Base-by-base conservation (phyloP, 2,329 filamentous ascomycete species). In the Zymoseptoria crescenta region DNA sequence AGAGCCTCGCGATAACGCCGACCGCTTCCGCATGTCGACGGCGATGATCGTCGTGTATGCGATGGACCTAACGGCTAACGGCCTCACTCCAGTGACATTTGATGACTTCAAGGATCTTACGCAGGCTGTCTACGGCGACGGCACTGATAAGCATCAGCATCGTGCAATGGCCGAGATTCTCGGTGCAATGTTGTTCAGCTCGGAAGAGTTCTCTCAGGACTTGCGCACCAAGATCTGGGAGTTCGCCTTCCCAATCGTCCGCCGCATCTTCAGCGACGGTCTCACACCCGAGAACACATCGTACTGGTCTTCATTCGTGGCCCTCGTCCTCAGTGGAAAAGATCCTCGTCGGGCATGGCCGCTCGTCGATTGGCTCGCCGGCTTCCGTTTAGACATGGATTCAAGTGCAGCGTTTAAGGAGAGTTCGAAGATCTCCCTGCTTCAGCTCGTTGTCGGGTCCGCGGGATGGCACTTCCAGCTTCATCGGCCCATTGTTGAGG, bases 381-480 rank as follows among this genome's bases (percentile, higher is more conserved):
- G 86, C 56, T 97, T 97, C 82, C 84, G 91, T 29, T 80, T 99
- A 8, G 94, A 99, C 72, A 93, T 97, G 87, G 80, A 84, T 5
- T 96, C 93, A 0, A 96, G 97, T 71, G 94, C 95, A 3, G 94
- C 94, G 0, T 99, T 99, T 81, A 99, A 99, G 73, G 95, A 99
- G 73, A 96, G 93, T 57, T 95, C 93, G 28, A 96, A 97, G 77
- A 90, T 99, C 16, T 87, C 94, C 65, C 79, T 99, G 29, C 80
- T 99, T 19, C 91, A 96, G 66, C 91, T 96, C 65, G 83, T 89
- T 62, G 88, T 99, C 60, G 86, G 86, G 51, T 91, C 96, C 68
- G 84, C 87, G 41, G 94, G 94, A 1, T 99, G 95, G 94, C 94
- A 99, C 73, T 99, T 96, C 80, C 91, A 91, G 63, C 80, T 91